These are phyloP conservation scores for Dalbergia cochinchinensis DNA, from an alignment of 306 rosid genomes.

Conservation along the genomic window DNA sequence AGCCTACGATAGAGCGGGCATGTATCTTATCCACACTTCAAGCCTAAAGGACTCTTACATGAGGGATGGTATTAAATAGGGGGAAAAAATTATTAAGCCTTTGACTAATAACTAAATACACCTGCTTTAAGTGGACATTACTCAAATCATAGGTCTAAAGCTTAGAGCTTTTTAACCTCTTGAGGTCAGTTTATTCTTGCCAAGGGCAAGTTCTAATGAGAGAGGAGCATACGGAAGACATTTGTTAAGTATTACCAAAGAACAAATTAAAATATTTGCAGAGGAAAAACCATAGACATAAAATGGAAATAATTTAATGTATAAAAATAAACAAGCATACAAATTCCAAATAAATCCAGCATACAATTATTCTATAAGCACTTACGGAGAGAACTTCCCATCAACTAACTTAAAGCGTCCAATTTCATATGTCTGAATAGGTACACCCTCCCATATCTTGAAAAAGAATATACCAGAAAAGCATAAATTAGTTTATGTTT, in stretches of 20 bases:
- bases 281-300: background rate
- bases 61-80: conserved; percentile 14
- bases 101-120: background rate
- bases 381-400: conserved; percentile 95
- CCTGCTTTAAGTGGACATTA: conserved; percentile 20
- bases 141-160: background rate
- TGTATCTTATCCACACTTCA: background rate
- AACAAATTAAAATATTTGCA: conserved; percentile 31
- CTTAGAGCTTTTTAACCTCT: conserved; percentile 4
- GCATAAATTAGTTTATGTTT: conserved; percentile 36
- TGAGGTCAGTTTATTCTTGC: conserved; percentile 13
- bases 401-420: conserved; percentile 82
- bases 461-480: conserved; percentile 51
- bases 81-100: background rate
- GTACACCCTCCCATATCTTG: conserved; percentile 93
- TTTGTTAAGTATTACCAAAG: conserved; percentile 21
- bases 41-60: background rate
- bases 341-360: background rate
- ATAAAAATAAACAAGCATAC: conserved; percentile 31
- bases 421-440: conserved; percentile 72
- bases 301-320: conserved; percentile 30
- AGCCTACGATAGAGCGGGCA: background rate
- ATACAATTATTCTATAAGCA: conserved; percentile 40
- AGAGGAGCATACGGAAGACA: conserved; percentile 16
- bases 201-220: conserved; percentile 29